Percentiles rank a stretch among this genome's conserved stretches.
phyloP scores from a whole-genome alignment of 257 asterid species.

The Solanum boliviense region DNA sequence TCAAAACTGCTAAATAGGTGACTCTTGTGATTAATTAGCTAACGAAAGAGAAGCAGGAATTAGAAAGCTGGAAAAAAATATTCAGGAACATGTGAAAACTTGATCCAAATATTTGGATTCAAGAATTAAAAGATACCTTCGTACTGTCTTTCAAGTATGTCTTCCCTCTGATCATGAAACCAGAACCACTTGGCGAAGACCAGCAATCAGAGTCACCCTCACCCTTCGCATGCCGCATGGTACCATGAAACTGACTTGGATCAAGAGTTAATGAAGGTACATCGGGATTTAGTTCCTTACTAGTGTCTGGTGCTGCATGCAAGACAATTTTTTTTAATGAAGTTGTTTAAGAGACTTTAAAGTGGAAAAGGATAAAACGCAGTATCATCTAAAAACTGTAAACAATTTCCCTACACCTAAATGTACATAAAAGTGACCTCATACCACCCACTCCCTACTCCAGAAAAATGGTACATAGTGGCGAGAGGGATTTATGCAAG shows the following conservation, averaged over 20 bases:
- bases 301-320: conserved; percentile 36
- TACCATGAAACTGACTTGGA: conserved; percentile 51
- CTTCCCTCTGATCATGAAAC: conserved; percentile 93
- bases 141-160: conserved; percentile 76
- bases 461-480: neutral
- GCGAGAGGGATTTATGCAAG: neutral
- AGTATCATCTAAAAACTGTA: neutral
- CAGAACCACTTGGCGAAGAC: conserved; percentile 84
- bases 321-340: conserved; percentile 3
- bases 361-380: neutral
- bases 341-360: neutral
- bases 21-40: neutral
- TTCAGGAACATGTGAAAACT: neutral
- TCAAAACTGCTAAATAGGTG: neutral
- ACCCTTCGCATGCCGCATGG: conserved; percentile 68
- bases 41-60: neutral
- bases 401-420: neutral
- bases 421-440: neutral
- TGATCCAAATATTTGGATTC: neutral
- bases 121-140: conserved; percentile 41
- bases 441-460: neutral
- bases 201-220: conserved; percentile 77
- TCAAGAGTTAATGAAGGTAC: conserved; percentile 46
- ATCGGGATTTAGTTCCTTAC: conserved; percentile 38
- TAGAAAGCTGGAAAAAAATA: neutral